These are phyloP conservation scores for Didymella segeticola DNA, from an alignment of 2,329 filamentous ascomycete genomes.

Conservation along the genomic window DNA sequence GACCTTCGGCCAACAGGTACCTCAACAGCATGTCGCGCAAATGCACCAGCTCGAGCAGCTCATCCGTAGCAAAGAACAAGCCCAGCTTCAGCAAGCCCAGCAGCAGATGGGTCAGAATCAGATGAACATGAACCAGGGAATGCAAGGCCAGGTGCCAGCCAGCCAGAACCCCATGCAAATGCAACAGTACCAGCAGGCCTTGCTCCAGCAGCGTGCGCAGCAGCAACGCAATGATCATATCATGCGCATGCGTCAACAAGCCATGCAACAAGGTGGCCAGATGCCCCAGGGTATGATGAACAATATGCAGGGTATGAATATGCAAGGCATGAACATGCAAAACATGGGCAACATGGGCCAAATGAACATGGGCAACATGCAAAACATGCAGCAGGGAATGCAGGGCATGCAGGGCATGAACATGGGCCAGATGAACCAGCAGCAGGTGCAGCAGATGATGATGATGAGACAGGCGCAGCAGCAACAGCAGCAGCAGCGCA, in stretches of 20 bases:
- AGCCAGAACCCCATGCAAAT: conserved; percentile 38
- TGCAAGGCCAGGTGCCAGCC: conserved; percentile 36
- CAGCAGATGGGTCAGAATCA: conserved; percentile 28
- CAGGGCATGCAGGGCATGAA: conserved; percentile 34
- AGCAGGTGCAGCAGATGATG: conserved; percentile 45
- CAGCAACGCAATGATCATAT: conserved; percentile 45
- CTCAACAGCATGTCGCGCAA: conserved; percentile 32
- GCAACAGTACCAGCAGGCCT: conserved; percentile 44
- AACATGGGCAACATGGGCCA: conserved; percentile 31
- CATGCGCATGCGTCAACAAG: conserved; percentile 42
- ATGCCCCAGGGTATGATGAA: conserved; percentile 43
- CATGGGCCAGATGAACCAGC: conserved; percentile 38
- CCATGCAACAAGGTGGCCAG: conserved; percentile 39
- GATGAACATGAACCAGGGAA: conserved; percentile 28
- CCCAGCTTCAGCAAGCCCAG: conserved; percentile 20
- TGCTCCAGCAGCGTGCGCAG: conserved; percentile 44
- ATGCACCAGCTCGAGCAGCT: conserved; percentile 40
- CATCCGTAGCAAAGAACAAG: conserved; percentile 32
- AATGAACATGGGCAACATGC: conserved; percentile 30
- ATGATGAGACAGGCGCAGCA: conserved; percentile 43
- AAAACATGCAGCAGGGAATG: conserved; percentile 22
- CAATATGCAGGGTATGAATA: conserved; percentile 43
- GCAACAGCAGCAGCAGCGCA: conserved; percentile 29
- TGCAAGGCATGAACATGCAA: background rate
- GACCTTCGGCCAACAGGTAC: conserved; percentile 34